Evolutionary conservation across 148 eudicot species (phyloP).

Genomic region (Cornus controversa): DNA sequence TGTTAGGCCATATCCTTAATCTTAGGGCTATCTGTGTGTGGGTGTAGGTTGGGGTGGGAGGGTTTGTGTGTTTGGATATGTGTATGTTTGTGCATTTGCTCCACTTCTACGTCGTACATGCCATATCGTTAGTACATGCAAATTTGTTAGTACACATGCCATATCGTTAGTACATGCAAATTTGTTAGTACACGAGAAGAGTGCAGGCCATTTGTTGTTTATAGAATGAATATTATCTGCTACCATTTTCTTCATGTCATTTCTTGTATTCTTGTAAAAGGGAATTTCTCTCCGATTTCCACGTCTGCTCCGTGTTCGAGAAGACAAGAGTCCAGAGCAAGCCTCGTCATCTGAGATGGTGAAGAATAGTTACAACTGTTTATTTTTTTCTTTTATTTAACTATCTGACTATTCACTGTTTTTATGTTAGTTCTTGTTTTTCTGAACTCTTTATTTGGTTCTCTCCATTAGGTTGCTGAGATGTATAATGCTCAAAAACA

Average conservation of each 20-base stretch:
- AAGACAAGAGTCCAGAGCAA: conserved; percentile 83
- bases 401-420: background rate
- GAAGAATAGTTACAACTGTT: background rate
- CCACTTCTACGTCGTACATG: background rate
- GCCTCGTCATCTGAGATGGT: conserved; percentile 92
- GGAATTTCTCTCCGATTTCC: conserved; percentile 97
- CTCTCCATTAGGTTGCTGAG: conserved; percentile 66
- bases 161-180: background rate
- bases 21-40: too few species aligned
- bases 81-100: background rate
- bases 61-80: background rate
- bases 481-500: conserved; percentile 72
- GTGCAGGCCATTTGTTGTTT: background rate
- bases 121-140: background rate
- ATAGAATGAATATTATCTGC: background rate
- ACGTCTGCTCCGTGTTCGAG: conserved; percentile 76
- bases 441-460: background rate
- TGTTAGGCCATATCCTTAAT: background rate
- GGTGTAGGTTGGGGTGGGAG: too few species aligned
- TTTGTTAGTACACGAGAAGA: background rate
- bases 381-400: background rate
- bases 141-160: background rate
- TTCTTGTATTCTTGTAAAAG: conserved; percentile 25
- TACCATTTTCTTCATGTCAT: background rate
- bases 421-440: background rate